These are phyloP conservation scores for Epicoccum nigrum DNA, from an alignment of 2,329 filamentous ascomycete species.

Conservation along the genomic window DNA sequence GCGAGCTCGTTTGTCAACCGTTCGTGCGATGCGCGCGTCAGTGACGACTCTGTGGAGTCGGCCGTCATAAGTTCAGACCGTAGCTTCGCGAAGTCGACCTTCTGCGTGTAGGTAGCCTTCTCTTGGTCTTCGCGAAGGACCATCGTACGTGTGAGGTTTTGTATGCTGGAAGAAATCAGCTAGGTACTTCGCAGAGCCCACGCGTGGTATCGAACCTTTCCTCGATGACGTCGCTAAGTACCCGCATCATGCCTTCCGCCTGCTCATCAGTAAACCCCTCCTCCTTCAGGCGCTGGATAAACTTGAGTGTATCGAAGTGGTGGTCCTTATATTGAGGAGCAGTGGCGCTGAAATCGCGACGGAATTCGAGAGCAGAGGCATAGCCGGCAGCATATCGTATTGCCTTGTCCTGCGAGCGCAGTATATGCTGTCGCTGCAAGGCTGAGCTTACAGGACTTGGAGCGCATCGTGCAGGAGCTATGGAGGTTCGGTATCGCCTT, in stretches of 20 bases:
- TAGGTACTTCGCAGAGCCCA: not conserved
- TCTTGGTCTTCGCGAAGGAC: slow-evolving; percentile 92
- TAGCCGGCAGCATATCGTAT: slow-evolving; percentile 10
- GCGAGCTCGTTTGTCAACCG: slow-evolving; percentile 92
- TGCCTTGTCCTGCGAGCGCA: slow-evolving; percentile 9
- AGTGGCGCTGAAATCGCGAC: slow-evolving; percentile 70
- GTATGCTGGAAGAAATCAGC: slow-evolving; percentile 66
- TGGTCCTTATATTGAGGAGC: slow-evolving; percentile 72
- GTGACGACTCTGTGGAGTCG: slow-evolving; percentile 87
- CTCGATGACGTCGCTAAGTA: slow-evolving; percentile 94
- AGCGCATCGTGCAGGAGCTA: slow-evolving; percentile 23
- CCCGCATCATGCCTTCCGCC: slow-evolving; percentile 97
- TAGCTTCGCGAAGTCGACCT: slow-evolving; percentile 97
- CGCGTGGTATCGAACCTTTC: slow-evolving; percentile 67
- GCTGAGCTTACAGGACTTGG: slow-evolving; percentile 12
- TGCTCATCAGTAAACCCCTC: slow-evolving; percentile 97
- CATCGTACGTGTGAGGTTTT: slow-evolving; percentile 97
- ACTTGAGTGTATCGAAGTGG: slow-evolving; percentile 97
- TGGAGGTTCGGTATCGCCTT: slow-evolving; percentile 22
- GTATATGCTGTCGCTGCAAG: slow-evolving; percentile 14
- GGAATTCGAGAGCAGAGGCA: slow-evolving; percentile 10
- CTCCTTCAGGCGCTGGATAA: slow-evolving; percentile 85
- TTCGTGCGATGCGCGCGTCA: slow-evolving; percentile 89
- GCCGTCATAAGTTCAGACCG: slow-evolving; percentile 91
- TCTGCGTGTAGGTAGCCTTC: slow-evolving; percentile 78